Evolutionary conservation across 371 early-diverging fungal genomes (phyloP).

Genomic region (Zychaea mexicana): DNA sequence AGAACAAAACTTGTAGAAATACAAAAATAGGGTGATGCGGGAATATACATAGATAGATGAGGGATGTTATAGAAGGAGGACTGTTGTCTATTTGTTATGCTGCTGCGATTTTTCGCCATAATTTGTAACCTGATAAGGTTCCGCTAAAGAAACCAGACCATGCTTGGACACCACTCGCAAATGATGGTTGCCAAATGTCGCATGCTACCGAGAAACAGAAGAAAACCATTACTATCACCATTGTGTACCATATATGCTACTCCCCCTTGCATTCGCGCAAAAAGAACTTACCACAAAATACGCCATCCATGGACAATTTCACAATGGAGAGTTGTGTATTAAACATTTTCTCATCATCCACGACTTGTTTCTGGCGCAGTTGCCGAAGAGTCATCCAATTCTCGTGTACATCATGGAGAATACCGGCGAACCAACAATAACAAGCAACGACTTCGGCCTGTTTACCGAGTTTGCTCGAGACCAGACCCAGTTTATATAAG

Average conservation of each 20-base stretch:
- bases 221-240: too few relatives aligned
- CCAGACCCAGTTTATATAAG: constrained; percentile 68
- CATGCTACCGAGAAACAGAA: constrained; percentile 52
- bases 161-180: constrained; percentile 71
- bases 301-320: constrained; percentile 62
- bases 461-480: constrained; percentile 41
- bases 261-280: too few relatives aligned
- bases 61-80: neutral
- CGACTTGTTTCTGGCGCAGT: constrained; percentile 2
- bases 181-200: constrained; percentile 65
- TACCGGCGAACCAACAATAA: constrained; percentile 64
- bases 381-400: constrained; percentile 5
- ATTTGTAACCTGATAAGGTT: constrained; percentile 66
- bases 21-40: neutral
- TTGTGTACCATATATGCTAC: too few relatives aligned
- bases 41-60: neutral
- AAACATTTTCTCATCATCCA: constrained; percentile 38
- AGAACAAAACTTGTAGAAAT: neutral
- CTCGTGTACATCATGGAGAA: constrained; percentile 50
- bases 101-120: constrained; percentile 50
- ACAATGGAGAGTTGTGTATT: constrained; percentile 52
- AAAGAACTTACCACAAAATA: constrained; percentile 69
- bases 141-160: constrained; percentile 74
- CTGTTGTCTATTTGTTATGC: neutral
- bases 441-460: constrained; percentile 53